Conservation (phyloP, 495 filamentous ascomycete genomes). For the Xylaria grammica region DNA sequence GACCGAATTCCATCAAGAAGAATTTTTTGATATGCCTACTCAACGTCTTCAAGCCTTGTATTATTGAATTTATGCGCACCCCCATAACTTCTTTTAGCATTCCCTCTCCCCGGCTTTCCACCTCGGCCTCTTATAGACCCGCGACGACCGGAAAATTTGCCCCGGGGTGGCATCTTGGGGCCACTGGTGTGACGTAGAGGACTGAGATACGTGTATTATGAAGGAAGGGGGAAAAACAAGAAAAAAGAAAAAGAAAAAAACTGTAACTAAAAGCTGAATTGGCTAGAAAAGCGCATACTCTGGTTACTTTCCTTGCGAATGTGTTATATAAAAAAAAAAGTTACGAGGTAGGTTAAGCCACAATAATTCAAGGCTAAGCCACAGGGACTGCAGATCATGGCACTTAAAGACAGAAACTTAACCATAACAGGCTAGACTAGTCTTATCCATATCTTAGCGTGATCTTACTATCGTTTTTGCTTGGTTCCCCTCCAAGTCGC, state of each 20-base stretch:
- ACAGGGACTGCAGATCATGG: not conserved
- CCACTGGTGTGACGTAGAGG: not conserved
- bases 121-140: constrained; percentile 35
- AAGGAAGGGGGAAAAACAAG: not conserved
- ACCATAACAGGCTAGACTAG: not conserved
- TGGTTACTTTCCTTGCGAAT: not conserved
- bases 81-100: constrained; percentile 25
- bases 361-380: not conserved
- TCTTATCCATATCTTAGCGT: constrained; percentile 19
- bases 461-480: constrained; percentile 2
- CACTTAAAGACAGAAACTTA: not conserved
- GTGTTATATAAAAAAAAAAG: constrained; percentile 12
- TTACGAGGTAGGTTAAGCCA: constrained; percentile 4
- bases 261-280: not conserved
- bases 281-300: not conserved
- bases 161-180: constrained; percentile 27
- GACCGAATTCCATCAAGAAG: not conserved
- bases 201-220: too few species aligned
- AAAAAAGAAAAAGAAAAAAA: not conserved
- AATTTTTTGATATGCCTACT: constrained; percentile 21
- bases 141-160: constrained; percentile 33
- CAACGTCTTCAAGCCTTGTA: constrained; percentile 31
- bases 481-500: constrained; percentile 22
- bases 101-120: constrained; percentile 42
- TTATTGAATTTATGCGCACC: constrained; percentile 31